Evolutionary conservation across 805 yeast genomes (phyloP), one percentile per base, ranked within the genome.

Genomic region (Ogataea nitratoaversa): DNA sequence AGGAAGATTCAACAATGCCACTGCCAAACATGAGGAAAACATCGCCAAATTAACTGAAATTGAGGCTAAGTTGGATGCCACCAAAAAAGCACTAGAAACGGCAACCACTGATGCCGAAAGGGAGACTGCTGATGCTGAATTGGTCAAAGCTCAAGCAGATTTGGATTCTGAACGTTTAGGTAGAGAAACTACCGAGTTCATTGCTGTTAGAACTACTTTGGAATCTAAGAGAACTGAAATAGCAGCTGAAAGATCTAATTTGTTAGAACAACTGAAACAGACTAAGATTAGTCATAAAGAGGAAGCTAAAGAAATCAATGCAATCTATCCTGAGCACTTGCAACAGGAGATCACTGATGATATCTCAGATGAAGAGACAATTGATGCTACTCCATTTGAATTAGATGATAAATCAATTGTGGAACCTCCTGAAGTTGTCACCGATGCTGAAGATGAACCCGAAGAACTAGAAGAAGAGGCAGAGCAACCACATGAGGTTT

Each of bases 251-350:
- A 61, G 74, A 60, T 54, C 59, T 42, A 55, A 62, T 46, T 42
- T 66, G 57, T 45, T 57, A 42, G 53, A 37, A n/a, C 60, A 59
- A 14, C 55, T 67, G 30, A 71, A 73, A 52, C 54, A 55, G 3
- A 37, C 55, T 23, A 64, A 70, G 45, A 56, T 64, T 49, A 52
- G 62, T 30, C 61, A 76, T 27, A 46, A 55, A 32, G 44, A 60
- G 36, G 74, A 72, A 37, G 76, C 70, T 49, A 70, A 66, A 51
- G 66, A 63, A 40, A 72, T 76, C 50, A 74, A 75, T 49, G 54
- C 48, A 12, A 72, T 66, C 41, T 67, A 73, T 45, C 82, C 82
- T 11, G 78, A 71, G 36, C 82, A 76, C 57, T 62, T 76, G 52
- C 67, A 63, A 43, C 56, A 59, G 45, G 63, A 62, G 12, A 43